These are phyloP conservation scores for Phialocephala subalpina DNA, from an alignment of 2,329 filamentous ascomycete genomes.

Conservation along the genomic window DNA sequence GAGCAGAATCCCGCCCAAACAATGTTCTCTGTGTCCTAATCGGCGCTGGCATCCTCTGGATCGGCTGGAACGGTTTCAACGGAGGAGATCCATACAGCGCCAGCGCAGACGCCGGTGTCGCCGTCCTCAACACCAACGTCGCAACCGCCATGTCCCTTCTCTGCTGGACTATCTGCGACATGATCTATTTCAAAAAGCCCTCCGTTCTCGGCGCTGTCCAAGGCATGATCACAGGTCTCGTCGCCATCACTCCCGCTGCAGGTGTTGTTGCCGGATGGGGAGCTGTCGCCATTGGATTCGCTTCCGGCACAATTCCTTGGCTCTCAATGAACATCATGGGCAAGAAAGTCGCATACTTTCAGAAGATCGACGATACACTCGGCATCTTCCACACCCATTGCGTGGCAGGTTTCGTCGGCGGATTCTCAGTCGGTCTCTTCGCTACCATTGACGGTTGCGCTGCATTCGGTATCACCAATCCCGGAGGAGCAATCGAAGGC, in stretches of 20 bases:
- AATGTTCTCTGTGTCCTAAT: slow-evolving; percentile 54
- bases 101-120: slow-evolving; percentile 56
- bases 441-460: slow-evolving; percentile 54
- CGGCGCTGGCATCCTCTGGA: slow-evolving; percentile 59
- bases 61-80: slow-evolving; percentile 62
- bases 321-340: slow-evolving; percentile 57
- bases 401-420: slow-evolving; percentile 54
- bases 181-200: slow-evolving; percentile 56
- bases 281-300: slow-evolving; percentile 55
- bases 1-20: slow-evolving; percentile 55
- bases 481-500: slow-evolving; percentile 57
- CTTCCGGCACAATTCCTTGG: slow-evolving; percentile 55
- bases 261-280: slow-evolving; percentile 60
- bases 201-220: slow-evolving; percentile 58
- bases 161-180: slow-evolving; percentile 54
- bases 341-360: slow-evolving; percentile 63
- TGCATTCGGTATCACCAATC: slow-evolving; percentile 53
- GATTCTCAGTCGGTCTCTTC: slow-evolving; percentile 55
- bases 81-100: slow-evolving; percentile 60
- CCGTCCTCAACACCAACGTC: slow-evolving; percentile 60
- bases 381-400: slow-evolving; percentile 58
- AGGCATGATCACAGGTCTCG: slow-evolving; percentile 60
- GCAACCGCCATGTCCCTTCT: slow-evolving; percentile 56
- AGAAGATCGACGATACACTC: slow-evolving; percentile 61
- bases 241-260: slow-evolving; percentile 59